A percentile compares a stretch with the other conserved stretches of the same genome.
phyloP scores from a whole-genome alignment of 306 rosid species.

The Lathyrus aphaca region DNA sequence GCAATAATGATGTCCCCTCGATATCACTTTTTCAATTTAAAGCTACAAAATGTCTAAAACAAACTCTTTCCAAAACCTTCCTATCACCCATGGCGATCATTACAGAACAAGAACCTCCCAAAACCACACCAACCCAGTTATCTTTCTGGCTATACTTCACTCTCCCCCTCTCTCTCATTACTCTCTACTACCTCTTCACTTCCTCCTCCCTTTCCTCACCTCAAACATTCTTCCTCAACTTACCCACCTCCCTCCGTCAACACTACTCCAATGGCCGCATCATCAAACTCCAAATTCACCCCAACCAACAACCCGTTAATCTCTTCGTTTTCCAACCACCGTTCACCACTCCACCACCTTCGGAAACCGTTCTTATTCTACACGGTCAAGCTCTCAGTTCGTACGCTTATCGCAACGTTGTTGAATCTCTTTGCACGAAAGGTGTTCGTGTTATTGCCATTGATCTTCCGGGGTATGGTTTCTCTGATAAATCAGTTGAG shows the following conservation, averaged over 20 bases:
- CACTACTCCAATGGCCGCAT: constrained; percentile 77
- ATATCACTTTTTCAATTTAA: not conserved
- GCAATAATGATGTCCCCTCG: not conserved
- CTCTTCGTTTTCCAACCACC: constrained; percentile 63
- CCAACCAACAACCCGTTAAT: constrained; percentile 57
- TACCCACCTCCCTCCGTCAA: constrained; percentile 72
- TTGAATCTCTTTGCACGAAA: constrained; percentile 50
- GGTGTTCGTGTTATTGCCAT: constrained; percentile 63
- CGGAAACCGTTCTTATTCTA: constrained; percentile 64
- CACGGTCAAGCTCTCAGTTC: constrained; percentile 82
- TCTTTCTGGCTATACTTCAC: constrained; percentile 88
- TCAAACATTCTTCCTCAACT: constrained; percentile 70
- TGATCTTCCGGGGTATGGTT: constrained; percentile 89
- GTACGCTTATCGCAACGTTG: constrained; percentile 59
- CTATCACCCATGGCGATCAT: constrained; percentile 74
- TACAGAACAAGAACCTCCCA: constrained; percentile 49
- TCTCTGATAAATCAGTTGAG: constrained; percentile 68
- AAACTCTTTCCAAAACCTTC: not conserved
- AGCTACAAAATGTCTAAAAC: not conserved
- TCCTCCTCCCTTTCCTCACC: constrained; percentile 56
- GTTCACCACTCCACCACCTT: constrained; percentile 39
- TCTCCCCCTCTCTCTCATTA: constrained; percentile 59
- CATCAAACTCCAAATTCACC: constrained; percentile 69
- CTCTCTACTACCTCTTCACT: constrained; percentile 53
- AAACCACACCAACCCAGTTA: constrained; percentile 44